Percentiles rank a stretch among this genome's conserved stretches.
Evolutionary conservation across 768 basidiomycete species (phyloP).

Genomic region (Symmetrospora coprosmae): DNA sequence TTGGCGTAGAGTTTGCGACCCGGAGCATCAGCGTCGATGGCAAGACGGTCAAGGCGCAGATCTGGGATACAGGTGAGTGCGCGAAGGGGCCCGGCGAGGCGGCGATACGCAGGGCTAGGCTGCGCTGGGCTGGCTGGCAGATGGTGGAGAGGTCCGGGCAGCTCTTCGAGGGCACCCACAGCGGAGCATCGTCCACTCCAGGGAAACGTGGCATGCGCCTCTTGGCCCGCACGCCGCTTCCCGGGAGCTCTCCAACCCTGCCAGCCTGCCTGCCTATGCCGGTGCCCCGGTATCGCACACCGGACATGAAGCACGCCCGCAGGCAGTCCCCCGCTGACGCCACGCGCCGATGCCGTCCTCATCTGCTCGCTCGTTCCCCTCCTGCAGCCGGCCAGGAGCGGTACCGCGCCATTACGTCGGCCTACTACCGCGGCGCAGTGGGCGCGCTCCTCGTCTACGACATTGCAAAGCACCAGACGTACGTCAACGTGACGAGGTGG

Average conservation of each 20-base stretch:
- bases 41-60: conserved; percentile 92
- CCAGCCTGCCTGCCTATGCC: no score
- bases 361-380: conserved; percentile 17
- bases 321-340: no score
- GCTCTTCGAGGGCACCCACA: background rate
- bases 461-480: conserved; percentile 79
- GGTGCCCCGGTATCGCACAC: no score
- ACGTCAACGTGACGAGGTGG: conserved; percentile 86
- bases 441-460: conserved; percentile 86
- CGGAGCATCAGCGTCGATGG: conserved; percentile 87
- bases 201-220: no score
- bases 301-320: no score
- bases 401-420: conserved; percentile 93
- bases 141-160: no score
- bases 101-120: background rate
- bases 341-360: no score
- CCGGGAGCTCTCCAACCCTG: no score
- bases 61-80: conserved; percentile 89
- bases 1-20: conserved; percentile 97
- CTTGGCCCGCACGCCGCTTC: no score
- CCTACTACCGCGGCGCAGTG: conserved; percentile 94
- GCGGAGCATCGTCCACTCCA: no score
- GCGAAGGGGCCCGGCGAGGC: background rate
- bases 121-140: background rate
- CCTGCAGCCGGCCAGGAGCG: conserved; percentile 86